These are phyloP conservation scores for Tulasnella sp. DNA, from an alignment of 768 basidiomycete genomes.

Conservation along the genomic window DNA sequence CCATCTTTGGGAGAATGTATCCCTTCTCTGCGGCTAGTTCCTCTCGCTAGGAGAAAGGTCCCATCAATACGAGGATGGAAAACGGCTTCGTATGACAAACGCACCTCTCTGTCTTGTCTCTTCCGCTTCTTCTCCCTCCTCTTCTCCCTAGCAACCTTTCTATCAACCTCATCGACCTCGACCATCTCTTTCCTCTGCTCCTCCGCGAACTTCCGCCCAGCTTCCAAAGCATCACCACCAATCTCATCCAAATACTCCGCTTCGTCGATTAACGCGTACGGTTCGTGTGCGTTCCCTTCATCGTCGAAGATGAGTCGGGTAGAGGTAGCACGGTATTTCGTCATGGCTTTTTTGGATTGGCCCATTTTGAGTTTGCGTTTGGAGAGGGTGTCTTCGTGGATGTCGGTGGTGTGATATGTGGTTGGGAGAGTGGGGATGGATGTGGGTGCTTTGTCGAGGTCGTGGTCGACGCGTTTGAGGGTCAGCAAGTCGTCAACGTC, in stretches of 20 bases:
- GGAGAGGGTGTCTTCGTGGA: conserved; percentile 35
- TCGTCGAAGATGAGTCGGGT: conserved; percentile 86
- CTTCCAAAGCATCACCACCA: conserved; percentile 50
- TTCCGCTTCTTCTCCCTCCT: conserved; percentile 86
- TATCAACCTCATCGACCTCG: conserved; percentile 59
- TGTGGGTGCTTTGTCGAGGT: conserved; percentile 33
- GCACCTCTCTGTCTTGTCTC: conserved; percentile 62
- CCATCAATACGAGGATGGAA: neutral
- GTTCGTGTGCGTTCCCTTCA: conserved; percentile 61
- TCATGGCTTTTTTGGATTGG: conserved; percentile 56
- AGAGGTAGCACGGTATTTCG: conserved; percentile 44
- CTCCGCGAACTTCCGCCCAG: conserved; percentile 57
- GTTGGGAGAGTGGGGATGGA: conserved; percentile 25
- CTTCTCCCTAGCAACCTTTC: conserved; percentile 75
- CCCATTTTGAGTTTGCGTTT: conserved; percentile 76
- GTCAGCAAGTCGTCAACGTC: conserved; percentile 77
- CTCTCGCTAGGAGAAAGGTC: conserved; percentile 2
- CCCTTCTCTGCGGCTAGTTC: neutral
- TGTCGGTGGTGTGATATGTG: too few relatives aligned
- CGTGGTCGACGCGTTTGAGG: conserved; percentile 83
- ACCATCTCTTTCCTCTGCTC: conserved; percentile 61
- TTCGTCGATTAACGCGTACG: conserved; percentile 71
- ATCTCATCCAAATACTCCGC: conserved; percentile 48
- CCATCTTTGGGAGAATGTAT: too few relatives aligned
- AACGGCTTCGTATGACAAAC: neutral